Evolutionary conservation across 768 basidiomycete genomes (phyloP), one percentile per base, ranked within the genome.

Genomic region (Sporobolomyces roseus): DNA sequence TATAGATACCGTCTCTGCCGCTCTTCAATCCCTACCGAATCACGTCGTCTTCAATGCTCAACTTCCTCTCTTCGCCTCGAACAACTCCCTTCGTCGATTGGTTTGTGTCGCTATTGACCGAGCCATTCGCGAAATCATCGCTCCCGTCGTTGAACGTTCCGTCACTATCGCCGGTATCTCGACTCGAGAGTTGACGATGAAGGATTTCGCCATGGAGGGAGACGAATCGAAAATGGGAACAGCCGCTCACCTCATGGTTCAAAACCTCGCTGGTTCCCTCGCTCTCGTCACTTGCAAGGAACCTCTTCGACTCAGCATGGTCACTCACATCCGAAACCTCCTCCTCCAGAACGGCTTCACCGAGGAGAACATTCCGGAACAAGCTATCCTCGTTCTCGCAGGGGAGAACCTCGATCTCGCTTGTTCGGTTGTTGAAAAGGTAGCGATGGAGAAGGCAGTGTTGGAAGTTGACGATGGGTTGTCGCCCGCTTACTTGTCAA

Each of bases 101-200:
- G 87, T 96, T 16, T 88, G 90, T 75, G 80, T 90, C 75, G 93
- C 93, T 21, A 87, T 99, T 63, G 93, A 97, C 77, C 86, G 91
- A 33, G 90, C 96, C 16, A 90, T 98, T 63, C 87, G 96, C 70
- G 96, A 99, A 87, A 97, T 98, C 66, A 93, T 99, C 74, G 82
- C 93, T 23, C 96, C 96, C 8, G 94, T 99, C 59, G 93, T 99
- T 29, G 96, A 99, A 75, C 86, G 96, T 60, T 97, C 93, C 27
- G 96, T 97, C 29, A 98, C 96, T 1, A 98, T 99, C 72, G 94
- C 94, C 16, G 92, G 93, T 30, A 98, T 98, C 72, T 98, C 96
- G 19, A 94, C 94, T 23, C 84, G 93, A 45, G 96, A 99, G 77
- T 82, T 99, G 14, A 91, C 96, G 25, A 85, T 87, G 52, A 98